Evolutionary conservation across 164 flowering plant genomes (phyloP), one percentile per base, ranked within the genome.

Genomic region (Tinospora cordifolia): DNA sequence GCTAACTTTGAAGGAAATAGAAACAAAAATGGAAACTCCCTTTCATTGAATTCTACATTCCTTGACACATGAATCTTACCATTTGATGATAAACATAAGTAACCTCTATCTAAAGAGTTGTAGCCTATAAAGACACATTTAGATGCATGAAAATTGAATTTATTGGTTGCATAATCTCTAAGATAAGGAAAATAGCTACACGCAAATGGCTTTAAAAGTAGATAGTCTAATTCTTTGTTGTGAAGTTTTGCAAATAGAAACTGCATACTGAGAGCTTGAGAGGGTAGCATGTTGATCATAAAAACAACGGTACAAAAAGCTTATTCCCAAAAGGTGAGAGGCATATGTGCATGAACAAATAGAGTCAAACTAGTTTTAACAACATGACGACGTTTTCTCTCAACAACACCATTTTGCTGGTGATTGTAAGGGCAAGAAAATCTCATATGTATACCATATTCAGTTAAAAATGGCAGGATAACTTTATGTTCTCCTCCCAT

Each of bases 91-190:
- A 58, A 26, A 11, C 71, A 58, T 1, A 14, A 0, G 11, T 69
- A 69, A 3, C 57, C 72, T 38, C 60, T 39, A 15, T 69, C 65
- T 0, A 39, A 0, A 0, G 36, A 0, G 11, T 19, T 24, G 5
- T 67, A 67, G 11, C 59, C 69, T 25, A 67, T 6, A 47, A 67
- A 67, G 1, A 67, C 36, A 46, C 69, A 47, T 0, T 21, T n/a
- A 0, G n/a, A 10, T 13, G 69, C 26, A 0, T 59, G 69, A 3
- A 39, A 21, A 3, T 5, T n/a, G 9, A 67, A 4, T 8, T 67
- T 67, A 3, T 40, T 15, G 14, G 25, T 3, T 3, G 13, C 14
- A 67, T 67, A 67, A 0, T 59, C 22, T 0, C 36, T 9, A 14
- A 67, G 15, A 11, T 47, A 47, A 0, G 69, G 59, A 25, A 25